Base-by-base conservation (phyloP, 352 stramenopile genomes). In the Globisporangium spiculum region DNA sequence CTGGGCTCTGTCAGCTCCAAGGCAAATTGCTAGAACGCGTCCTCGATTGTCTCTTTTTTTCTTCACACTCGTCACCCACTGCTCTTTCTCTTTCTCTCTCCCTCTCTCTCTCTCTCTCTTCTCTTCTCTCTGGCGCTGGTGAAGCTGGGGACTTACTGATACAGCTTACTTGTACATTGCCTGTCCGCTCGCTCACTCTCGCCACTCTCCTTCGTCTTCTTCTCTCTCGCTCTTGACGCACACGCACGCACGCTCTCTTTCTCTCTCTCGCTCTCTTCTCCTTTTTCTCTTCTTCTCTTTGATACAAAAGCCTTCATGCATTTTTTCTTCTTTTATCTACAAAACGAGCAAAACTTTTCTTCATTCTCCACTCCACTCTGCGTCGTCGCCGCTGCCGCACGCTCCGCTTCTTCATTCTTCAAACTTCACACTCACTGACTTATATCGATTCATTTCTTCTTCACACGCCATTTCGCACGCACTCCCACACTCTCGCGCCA, bases 291-390 rank as follows among this genome's bases (percentile, higher is more conserved):
- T 46, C 38, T 46, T 46, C 75, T 70, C 57, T 84, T 82, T 82
- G 73, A 79, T 83, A 83, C 76, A 85, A 64, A 70, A 79, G 72
- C 76, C 72, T 69, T 79, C 70, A 78, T 82, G 73, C 76, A 84
- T 74, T 72, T 73, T 75, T 67, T 70, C 74, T 76, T 79, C 72
- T 78, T 74, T 87, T 85, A 82, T 88, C 79, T 88, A 88, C 79
- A 86, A 76, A 80, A 73, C 75, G 75, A 72, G 75, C 77, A 88
- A 88, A 88, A 85, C 74, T 88, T 76, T 66, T 44, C 44, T 20
- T 53, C 22, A 38, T 60, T 59, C 60, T 52, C 53, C 53, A 59
- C 41, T 71, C 62, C 44, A 44, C 63, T 44, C 44, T 24, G 2
- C 7, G 41, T 52, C 10, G 57, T 67, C 44, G 53, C 59, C 44